phyloP scores from a whole-genome alignment of 768 basidiomycete species.

The Mycena venus region DNA sequence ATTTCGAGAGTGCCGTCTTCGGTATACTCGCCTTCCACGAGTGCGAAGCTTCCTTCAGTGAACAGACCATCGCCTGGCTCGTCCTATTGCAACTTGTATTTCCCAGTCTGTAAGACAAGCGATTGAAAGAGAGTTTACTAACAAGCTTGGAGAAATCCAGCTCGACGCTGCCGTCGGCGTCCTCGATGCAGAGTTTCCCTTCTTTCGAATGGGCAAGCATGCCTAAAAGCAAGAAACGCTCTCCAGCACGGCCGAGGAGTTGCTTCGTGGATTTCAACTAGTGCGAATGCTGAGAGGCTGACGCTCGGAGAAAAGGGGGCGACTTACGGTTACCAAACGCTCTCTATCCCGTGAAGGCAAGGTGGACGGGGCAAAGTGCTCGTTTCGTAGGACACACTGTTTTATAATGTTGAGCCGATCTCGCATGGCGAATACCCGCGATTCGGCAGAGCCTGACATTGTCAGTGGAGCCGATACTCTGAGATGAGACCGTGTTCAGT shows the following conservation, averaged over 20 bases:
- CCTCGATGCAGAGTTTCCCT: slow-evolving; percentile 92
- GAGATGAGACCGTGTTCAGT: slow-evolving; percentile 19
- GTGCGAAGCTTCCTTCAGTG: slow-evolving; percentile 95
- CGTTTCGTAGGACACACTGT: slow-evolving; percentile 94
- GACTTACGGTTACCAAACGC: slow-evolving; percentile 86
- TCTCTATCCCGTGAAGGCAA: slow-evolving; percentile 90
- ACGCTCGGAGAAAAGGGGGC: not conserved
- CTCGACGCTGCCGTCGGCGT: slow-evolving; percentile 90
- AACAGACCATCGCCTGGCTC: slow-evolving; percentile 96
- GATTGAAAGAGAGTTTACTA: slow-evolving; percentile 39
- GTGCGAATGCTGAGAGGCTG: not conserved
- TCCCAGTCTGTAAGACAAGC: slow-evolving; percentile 31
- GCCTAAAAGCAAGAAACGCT: slow-evolving; percentile 93
- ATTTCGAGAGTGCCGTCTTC: slow-evolving; percentile 91
- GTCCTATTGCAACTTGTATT: slow-evolving; percentile 58
- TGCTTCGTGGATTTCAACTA: slow-evolving; percentile 97
- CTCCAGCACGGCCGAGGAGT: slow-evolving; percentile 88
- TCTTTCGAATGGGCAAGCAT: slow-evolving; percentile 93
- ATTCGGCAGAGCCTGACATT: slow-evolving; percentile 87
- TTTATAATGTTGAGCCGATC: slow-evolving; percentile 92
- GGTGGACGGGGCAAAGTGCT: slow-evolving; percentile 97
- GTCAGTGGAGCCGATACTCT: slow-evolving; percentile 71
- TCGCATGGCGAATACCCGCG: slow-evolving; percentile 82
- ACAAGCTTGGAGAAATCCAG: slow-evolving; percentile 92
- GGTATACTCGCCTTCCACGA: slow-evolving; percentile 97